A percentile compares a stretch with the other conserved stretches of the same genome.
Conservation (phyloP, 2,329 filamentous ascomycete species). For the Fusarium temperatum region DNA sequence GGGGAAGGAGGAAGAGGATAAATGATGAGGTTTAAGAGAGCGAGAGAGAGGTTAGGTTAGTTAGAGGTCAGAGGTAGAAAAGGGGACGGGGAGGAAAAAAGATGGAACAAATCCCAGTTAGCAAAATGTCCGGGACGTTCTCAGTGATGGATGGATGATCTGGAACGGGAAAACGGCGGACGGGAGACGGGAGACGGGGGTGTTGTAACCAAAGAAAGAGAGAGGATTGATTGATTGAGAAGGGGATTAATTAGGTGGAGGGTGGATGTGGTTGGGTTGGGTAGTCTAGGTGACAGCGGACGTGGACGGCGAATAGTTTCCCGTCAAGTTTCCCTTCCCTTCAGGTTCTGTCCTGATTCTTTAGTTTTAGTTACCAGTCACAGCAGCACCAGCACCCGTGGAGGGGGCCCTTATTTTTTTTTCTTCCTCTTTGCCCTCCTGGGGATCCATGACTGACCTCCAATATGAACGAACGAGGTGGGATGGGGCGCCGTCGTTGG, state of each 20-base stretch:
- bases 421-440: not conserved
- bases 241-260: constrained; percentile 30
- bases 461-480: constrained; percentile 1
- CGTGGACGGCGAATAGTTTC: constrained; percentile 23
- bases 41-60: not conserved
- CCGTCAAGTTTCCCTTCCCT: constrained; percentile 28
- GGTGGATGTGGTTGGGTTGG: constrained; percentile 38
- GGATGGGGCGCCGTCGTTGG: constrained; percentile 6
- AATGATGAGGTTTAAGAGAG: constrained; percentile 16
- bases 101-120: constrained; percentile 26
- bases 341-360: not conserved
- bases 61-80: constrained; percentile 10
- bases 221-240: constrained; percentile 20
- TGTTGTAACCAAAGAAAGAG: not conserved
- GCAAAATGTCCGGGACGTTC: constrained; percentile 32
- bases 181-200: constrained; percentile 40
- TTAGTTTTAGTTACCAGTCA: not conserved
- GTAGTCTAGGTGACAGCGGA: constrained; percentile 35
- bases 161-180: constrained; percentile 41
- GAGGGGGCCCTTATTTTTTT: constrained; percentile 39
- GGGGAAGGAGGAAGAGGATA: constrained; percentile 16
- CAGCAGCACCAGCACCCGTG: not conserved
- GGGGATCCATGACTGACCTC: constrained; percentile 3
- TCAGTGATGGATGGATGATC: constrained; percentile 39
- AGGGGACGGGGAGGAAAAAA: constrained; percentile 25